Percentiles rank a stretch among this genome's conserved stretches.
phyloP scores from a whole-genome alignment of 371 early-diverging fungal genomes.

The Mucor velutinosus region DNA sequence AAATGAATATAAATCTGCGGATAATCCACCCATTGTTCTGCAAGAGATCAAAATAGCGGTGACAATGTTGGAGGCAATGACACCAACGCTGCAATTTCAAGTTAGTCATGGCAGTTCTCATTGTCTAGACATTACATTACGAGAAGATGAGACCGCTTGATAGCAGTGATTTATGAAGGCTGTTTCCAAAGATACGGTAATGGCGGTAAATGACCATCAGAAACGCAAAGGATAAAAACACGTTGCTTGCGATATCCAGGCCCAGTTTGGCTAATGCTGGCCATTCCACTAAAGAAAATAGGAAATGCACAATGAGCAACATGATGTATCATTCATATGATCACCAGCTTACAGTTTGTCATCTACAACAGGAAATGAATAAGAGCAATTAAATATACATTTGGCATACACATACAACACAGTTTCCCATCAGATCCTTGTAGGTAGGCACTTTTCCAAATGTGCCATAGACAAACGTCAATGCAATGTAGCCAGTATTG shows the following conservation, averaged over 20 bases:
- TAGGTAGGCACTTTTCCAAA: slow-evolving; percentile 33
- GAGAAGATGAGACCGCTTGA: slow-evolving; percentile 45
- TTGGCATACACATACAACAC: slow-evolving; percentile 27
- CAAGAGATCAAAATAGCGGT: slow-evolving; percentile 41
- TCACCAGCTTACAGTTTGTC: slow-evolving; percentile 30
- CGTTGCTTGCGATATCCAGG: slow-evolving; percentile 44
- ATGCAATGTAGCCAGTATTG: slow-evolving; percentile 42
- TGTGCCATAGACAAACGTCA: slow-evolving; percentile 38
- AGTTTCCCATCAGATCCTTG: slow-evolving; percentile 42
- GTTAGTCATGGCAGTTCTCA: background rate
- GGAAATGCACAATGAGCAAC: background rate
- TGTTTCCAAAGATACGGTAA: slow-evolving; percentile 39
- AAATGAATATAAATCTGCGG: slow-evolving; percentile 48
- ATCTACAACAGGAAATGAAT: slow-evolving; percentile 18
- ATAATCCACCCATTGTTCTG: slow-evolving; percentile 36
- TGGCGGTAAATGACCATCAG: slow-evolving; percentile 40
- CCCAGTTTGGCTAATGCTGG: slow-evolving; percentile 50
- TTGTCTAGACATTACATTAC: slow-evolving; percentile 23
- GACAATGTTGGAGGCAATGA: slow-evolving; percentile 42
- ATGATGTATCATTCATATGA: background rate
- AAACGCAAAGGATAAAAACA: slow-evolving; percentile 43
- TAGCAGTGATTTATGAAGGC: slow-evolving; percentile 37
- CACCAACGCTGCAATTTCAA: slow-evolving; percentile 33
- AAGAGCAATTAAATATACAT: background rate
- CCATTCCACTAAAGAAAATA: slow-evolving; percentile 40